Conservation (phyloP, 1,139 yeast genomes). For the Arxiozyma bovina region DNA sequence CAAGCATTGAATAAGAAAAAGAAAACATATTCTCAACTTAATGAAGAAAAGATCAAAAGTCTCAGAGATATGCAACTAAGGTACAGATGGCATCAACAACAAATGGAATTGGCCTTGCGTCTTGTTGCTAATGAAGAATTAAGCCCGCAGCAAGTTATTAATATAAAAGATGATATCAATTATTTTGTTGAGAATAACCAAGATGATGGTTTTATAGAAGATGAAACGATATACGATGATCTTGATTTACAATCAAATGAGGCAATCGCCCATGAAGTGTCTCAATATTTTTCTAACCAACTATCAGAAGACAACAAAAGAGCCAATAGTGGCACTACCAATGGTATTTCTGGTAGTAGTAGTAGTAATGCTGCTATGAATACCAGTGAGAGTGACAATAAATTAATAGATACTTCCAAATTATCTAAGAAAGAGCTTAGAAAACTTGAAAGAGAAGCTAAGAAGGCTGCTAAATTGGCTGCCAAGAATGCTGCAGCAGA, state of each 20-base stretch:
- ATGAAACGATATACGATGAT: slow-evolving; percentile 67
- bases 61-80: slow-evolving; percentile 35
- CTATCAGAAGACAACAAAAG: slow-evolving; percentile 20
- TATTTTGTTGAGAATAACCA: slow-evolving; percentile 66
- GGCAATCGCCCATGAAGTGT: slow-evolving; percentile 40
- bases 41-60: slow-evolving; percentile 49
- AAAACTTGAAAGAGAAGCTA: slow-evolving; percentile 30
- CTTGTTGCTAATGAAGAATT: slow-evolving; percentile 57
- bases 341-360: slow-evolving; percentile 2
- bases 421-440: slow-evolving; percentile 31
- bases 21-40: slow-evolving; percentile 40
- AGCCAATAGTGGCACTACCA: not conserved
- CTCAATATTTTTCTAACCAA: slow-evolving; percentile 34
- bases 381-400: not conserved
- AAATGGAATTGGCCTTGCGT: slow-evolving; percentile 54
- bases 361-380: slow-evolving; percentile 5
- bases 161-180: slow-evolving; percentile 60
- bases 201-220: slow-evolving; percentile 64
- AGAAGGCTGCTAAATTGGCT: slow-evolving; percentile 27
- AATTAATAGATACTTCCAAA: slow-evolving; percentile 17
- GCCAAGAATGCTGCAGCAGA: slow-evolving; percentile 28
- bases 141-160: slow-evolving; percentile 51
- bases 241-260: slow-evolving; percentile 53
- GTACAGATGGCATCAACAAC: slow-evolving; percentile 53
- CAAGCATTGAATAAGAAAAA: slow-evolving; percentile 37